A percentile compares a stretch with the other conserved stretches of the same genome.
Conservation (phyloP, 2,329 filamentous ascomycete genomes). For the Colletotrichum sp. region DNA sequence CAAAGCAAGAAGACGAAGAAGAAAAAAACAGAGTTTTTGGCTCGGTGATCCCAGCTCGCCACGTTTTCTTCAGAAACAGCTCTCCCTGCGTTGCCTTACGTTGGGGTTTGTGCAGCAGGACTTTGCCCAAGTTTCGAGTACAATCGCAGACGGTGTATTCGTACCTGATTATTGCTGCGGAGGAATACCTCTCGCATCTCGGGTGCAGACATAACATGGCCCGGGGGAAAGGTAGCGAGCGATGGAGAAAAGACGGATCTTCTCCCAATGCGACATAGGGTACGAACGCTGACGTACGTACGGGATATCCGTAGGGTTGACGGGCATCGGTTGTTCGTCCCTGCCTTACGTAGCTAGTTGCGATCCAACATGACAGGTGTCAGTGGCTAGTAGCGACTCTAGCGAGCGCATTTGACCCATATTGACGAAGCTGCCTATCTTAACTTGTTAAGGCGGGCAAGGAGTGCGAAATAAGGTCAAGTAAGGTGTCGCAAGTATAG, state of each 20-base stretch:
- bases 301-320: neutral
- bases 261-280: neutral
- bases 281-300: neutral
- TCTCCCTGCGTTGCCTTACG: neutral
- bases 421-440: neutral
- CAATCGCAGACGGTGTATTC: neutral
- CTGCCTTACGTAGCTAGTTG: neutral
- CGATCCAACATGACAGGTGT: neutral
- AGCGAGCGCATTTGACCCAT: neutral
- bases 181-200: neutral
- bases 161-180: neutral
- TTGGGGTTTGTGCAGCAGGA: neutral
- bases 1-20: neutral
- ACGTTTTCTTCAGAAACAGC: constrained; percentile 5
- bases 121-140: neutral
- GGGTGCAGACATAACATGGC: neutral
- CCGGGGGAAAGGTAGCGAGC: neutral
- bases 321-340: neutral
- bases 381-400: neutral
- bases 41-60: constrained; percentile 5
- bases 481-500: neutral
- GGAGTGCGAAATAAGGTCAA: neutral
- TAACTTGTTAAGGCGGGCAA: neutral
- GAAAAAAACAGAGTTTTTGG: neutral
- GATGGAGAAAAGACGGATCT: neutral